Percentiles rank a stretch among this genome's conserved stretches.
Conservation (phyloP, 208 protist species). For the Leptomonas seymouri region DNA sequence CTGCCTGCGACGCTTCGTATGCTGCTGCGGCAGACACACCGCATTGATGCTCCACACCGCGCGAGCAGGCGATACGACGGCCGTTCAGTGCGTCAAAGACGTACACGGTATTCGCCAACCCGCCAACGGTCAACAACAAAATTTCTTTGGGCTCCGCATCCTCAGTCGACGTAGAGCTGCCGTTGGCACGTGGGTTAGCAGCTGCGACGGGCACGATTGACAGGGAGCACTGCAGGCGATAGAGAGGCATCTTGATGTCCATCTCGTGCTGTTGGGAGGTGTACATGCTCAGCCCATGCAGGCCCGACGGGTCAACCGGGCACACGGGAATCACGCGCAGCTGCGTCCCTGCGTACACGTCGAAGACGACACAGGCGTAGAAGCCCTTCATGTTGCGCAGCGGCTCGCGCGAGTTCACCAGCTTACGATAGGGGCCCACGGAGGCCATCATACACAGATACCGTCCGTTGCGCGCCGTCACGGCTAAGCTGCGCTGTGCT, state of each 20-base stretch:
- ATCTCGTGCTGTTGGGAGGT: constrained; percentile 39
- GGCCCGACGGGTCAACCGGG: constrained; percentile 40
- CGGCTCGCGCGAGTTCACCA: constrained; percentile 37
- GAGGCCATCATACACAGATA: constrained; percentile 73
- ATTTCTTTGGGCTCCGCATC: constrained; percentile 28
- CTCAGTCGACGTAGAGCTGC: background rate
- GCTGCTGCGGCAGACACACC: constrained; percentile 12
- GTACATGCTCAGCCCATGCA: constrained; percentile 30
- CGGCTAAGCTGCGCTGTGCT: constrained; percentile 34
- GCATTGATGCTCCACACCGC: constrained; percentile 19
- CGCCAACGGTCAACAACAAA: constrained; percentile 64
- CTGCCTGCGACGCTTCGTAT: background rate
- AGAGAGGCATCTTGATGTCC: constrained; percentile 55
- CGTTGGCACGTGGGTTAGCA: background rate
- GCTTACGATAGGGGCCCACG: constrained; percentile 63
- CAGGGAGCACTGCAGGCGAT: constrained; percentile 53
- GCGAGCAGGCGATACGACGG: constrained; percentile 36
- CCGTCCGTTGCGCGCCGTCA: constrained; percentile 66
- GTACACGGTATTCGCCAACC: constrained; percentile 58
- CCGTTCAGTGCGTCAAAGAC: constrained; percentile 74
- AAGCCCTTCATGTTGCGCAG: constrained; percentile 55
- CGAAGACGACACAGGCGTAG: constrained; percentile 75
- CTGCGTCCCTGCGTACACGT: constrained; percentile 59
- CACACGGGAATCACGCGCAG: constrained; percentile 74
- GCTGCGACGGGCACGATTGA: constrained; percentile 36